Conservation (phyloP, 805 yeast species). For the Candida piceae region DNA sequence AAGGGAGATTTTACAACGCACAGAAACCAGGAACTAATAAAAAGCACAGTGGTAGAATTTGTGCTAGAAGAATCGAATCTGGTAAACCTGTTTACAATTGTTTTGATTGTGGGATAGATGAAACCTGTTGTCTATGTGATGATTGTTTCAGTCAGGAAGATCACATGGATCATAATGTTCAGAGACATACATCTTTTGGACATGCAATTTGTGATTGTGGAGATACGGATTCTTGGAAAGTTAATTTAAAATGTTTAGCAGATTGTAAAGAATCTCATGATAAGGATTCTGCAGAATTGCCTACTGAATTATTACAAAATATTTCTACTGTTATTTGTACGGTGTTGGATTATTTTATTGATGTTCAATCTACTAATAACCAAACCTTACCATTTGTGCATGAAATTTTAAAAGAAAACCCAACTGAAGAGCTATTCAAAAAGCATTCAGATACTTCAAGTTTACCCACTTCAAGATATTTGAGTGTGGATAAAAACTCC, state of each 20-base stretch:
- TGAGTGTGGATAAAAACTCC: conserved; percentile 32
- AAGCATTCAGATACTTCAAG: conserved; percentile 28
- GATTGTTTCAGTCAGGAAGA: conserved; percentile 67
- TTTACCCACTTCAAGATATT: conserved; percentile 31
- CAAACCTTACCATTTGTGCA: conserved; percentile 19
- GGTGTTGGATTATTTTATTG: conserved; percentile 37
- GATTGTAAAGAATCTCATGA: conserved; percentile 10
- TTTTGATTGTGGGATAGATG: conserved; percentile 70
- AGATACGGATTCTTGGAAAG: conserved; percentile 59
- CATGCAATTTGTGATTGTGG: conserved; percentile 73
- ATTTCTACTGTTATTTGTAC: conserved; percentile 27
- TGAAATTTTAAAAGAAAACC: not conserved
- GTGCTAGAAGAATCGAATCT: conserved; percentile 56
- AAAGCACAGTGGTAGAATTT: conserved; percentile 56
- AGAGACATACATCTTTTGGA: conserved; percentile 44
- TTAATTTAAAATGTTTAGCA: conserved; percentile 43
- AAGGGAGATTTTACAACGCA: conserved; percentile 18
- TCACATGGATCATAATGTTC: conserved; percentile 63
- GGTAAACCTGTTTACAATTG: conserved; percentile 73
- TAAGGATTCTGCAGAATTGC: conserved; percentile 14
- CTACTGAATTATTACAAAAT: conserved; percentile 9
- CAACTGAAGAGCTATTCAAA: conserved; percentile 6
- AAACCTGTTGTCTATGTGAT: conserved; percentile 72
- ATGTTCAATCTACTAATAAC: conserved; percentile 32
- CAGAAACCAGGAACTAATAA: conserved; percentile 18